Conservation (phyloP, 1,139 yeast genomes). For the Arxiozyma heterogenica region DNA sequence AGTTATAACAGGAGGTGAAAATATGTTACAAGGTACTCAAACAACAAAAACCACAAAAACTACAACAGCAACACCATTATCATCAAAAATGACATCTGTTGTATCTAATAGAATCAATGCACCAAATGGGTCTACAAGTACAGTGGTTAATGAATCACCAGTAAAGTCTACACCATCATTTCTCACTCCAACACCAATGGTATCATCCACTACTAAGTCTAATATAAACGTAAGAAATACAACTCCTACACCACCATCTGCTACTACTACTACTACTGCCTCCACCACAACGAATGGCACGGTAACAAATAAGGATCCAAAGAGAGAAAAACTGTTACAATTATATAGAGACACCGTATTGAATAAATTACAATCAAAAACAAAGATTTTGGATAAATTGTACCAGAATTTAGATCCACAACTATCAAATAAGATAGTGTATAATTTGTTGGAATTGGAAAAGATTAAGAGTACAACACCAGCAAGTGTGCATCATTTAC, state of each 20-base stretch:
- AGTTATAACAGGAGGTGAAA: background rate
- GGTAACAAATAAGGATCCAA: constrained; percentile 17
- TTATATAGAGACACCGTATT: constrained; percentile 28
- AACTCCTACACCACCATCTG: background rate
- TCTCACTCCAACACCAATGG: background rate
- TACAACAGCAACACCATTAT: background rate
- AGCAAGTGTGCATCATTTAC: constrained; percentile 26
- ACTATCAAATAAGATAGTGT: constrained; percentile 11
- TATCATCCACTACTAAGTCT: constrained; percentile 1
- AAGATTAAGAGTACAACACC: constrained; percentile 23
- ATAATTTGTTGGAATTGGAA: constrained; percentile 18
- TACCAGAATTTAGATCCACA: constrained; percentile 10
- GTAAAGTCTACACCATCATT: background rate
- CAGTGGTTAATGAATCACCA: background rate
- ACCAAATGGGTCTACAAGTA: background rate
- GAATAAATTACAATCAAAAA: constrained; percentile 24
- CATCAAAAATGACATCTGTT: background rate
- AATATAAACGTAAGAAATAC: background rate
- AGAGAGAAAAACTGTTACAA: constrained; percentile 24
- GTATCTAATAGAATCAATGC: background rate
- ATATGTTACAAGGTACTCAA: background rate
- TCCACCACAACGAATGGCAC: background rate
- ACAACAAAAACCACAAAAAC: too few species aligned
- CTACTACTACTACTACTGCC: background rate
- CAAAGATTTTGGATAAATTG: constrained; percentile 20